Evolutionary conservation across 768 basidiomycete genomes (phyloP).

Genomic region (Lyophyllum semitale): DNA sequence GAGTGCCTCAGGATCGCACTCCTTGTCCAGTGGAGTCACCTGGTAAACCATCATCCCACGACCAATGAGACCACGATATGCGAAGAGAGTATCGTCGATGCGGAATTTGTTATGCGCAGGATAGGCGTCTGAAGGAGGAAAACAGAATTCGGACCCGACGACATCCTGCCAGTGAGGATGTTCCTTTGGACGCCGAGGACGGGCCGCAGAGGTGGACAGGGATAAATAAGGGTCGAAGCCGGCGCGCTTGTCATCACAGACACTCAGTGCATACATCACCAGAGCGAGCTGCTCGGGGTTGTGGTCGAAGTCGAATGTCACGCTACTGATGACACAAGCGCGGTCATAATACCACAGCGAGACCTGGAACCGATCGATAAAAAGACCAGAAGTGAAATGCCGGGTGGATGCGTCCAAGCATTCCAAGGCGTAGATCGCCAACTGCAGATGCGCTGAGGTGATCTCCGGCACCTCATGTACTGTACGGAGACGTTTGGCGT

Average conservation of each 20-base stretch:
- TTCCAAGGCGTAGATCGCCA: background rate
- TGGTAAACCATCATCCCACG: conserved; percentile 19
- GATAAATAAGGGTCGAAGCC: conserved; percentile 9
- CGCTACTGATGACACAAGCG: conserved; percentile 15
- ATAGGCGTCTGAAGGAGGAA: background rate
- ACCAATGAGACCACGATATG: too few species aligned
- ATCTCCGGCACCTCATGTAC: background rate
- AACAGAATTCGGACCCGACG: background rate
- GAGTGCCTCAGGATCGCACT: background rate
- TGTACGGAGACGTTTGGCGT: background rate
- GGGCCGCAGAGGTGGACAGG: background rate
- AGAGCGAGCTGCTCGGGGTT: conserved; percentile 20
- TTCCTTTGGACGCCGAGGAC: background rate
- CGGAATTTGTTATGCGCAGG: background rate
- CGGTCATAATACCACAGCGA: conserved; percentile 30
- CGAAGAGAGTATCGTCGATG: conserved; percentile 1
- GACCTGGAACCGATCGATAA: conserved; percentile 17
- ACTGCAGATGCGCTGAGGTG: background rate
- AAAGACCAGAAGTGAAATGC: conserved; percentile 20
- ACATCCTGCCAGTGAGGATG: conserved; percentile 8
- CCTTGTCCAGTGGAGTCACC: background rate
- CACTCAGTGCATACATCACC: conserved; percentile 12
- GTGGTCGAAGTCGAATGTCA: conserved; percentile 20
- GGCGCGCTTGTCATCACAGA: conserved; percentile 13
- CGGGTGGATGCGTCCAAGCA: conserved; percentile 16